A percentile compares a stretch with the other conserved stretches of the same genome.
These are phyloP conservation scores for Psilocybe cubensis DNA, from an alignment of 768 basidiomycete species.

Conservation along the genomic window DNA sequence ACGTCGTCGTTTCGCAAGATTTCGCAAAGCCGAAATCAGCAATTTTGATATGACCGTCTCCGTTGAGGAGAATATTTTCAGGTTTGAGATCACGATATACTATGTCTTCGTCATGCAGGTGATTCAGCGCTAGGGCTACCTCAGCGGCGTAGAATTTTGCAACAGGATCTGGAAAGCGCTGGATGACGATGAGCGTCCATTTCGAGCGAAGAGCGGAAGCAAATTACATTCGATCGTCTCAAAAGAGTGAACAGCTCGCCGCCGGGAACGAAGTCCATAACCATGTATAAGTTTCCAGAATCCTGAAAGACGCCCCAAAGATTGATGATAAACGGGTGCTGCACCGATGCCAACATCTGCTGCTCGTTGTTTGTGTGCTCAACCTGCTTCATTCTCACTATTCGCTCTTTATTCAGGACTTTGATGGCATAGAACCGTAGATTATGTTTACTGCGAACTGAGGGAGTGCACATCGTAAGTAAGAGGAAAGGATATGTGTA, in stretches of 20 bases:
- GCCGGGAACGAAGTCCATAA: slow-evolving; percentile 96
- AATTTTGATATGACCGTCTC: slow-evolving; percentile 97
- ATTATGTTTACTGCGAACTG: slow-evolving; percentile 92
- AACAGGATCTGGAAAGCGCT: slow-evolving; percentile 96
- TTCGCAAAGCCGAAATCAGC: slow-evolving; percentile 98
- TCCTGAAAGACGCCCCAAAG: slow-evolving; percentile 98
- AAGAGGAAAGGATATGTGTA: slow-evolving; percentile 8
- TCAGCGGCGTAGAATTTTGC: slow-evolving; percentile 98
- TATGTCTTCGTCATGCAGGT: slow-evolving; percentile 85
- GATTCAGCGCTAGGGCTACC: slow-evolving; percentile 90
- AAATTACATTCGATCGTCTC: slow-evolving; percentile 82
- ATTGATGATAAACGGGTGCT: slow-evolving; percentile 95
- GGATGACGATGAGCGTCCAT: slow-evolving; percentile 16
- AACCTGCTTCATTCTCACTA: slow-evolving; percentile 91
- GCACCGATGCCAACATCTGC: slow-evolving; percentile 79
- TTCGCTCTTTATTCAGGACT: slow-evolving; percentile 91
- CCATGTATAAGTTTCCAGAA: slow-evolving; percentile 92
- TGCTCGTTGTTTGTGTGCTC: slow-evolving; percentile 98
- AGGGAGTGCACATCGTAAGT: slow-evolving; percentile 10
- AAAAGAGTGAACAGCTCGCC: slow-evolving; percentile 96
- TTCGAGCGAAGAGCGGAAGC: slow-evolving; percentile 13
- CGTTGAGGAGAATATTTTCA: slow-evolving; percentile 91
- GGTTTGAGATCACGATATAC: slow-evolving; percentile 98
- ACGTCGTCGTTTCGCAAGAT: slow-evolving; percentile 82
- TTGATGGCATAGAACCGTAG: slow-evolving; percentile 97